Conservation (phyloP, 2,329 filamentous ascomycete species). For the Pseudopyricularia javanii region DNA sequence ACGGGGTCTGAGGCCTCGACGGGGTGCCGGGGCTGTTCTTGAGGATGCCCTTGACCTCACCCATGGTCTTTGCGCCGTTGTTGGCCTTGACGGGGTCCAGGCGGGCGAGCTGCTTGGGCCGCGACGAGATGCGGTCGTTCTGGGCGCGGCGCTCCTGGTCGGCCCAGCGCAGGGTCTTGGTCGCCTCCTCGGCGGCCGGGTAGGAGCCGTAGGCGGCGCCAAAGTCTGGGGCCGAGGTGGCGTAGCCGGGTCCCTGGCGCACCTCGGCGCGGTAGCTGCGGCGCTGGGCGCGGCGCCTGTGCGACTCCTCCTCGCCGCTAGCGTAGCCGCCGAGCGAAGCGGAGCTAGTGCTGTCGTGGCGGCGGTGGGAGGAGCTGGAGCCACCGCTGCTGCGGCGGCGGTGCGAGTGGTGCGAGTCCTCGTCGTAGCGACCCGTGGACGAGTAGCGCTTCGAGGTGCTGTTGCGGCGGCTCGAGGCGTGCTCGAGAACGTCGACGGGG, state of each 20-base stretch:
- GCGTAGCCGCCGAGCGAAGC: conserved; percentile 10
- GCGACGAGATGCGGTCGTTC: conserved; percentile 16
- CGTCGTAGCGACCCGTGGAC: background rate
- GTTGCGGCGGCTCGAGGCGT: conserved; percentile 5
- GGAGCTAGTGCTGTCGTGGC: conserved; percentile 3
- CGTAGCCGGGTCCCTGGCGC: conserved; percentile 6
- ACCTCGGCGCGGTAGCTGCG: conserved; percentile 5
- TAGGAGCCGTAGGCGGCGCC: conserved; percentile 7
- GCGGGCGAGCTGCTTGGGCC: conserved; percentile 11
- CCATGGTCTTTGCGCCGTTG: conserved; percentile 4
- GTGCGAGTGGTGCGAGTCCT: background rate
- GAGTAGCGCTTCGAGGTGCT: background rate
- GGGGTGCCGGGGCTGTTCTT: conserved; percentile 10
- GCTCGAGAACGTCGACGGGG: conserved; percentile 6
- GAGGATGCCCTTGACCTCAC: conserved; percentile 17
- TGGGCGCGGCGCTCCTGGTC: conserved; percentile 15
- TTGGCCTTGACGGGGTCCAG: conserved; percentile 4
- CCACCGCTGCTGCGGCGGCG: conserved; percentile 1
- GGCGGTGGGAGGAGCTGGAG: background rate
- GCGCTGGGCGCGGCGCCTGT: conserved; percentile 8
- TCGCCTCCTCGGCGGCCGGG: conserved; percentile 6
- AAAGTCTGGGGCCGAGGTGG: conserved; percentile 10
- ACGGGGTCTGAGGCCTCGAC: background rate
- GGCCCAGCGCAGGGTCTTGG: conserved; percentile 16
- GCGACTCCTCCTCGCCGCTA: conserved; percentile 9